Base-by-base conservation (phyloP, 169 alveolate genomes). In the Besnoitia besnoiti region DNA sequence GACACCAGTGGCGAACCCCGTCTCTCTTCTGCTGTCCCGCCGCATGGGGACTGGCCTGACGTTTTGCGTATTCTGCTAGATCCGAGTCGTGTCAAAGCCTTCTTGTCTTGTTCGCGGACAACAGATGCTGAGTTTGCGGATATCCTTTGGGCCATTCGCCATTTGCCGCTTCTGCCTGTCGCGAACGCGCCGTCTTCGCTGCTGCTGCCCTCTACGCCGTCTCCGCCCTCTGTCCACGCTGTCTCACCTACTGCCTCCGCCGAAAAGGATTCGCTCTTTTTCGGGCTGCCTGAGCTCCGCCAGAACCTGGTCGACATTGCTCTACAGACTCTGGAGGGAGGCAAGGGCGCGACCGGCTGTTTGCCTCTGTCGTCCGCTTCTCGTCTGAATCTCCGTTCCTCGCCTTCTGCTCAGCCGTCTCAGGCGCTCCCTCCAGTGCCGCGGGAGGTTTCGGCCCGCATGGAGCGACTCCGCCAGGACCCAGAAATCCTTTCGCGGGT, bases 111-210 rank as follows among this genome's bases (percentile, higher is more conserved):
- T 30, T 7, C 82, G 2, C 67, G 67, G 67, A 55, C 67, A 5
- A 35, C 82, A 1, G 82, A 73, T 73, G 82, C 46, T 5, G 82
- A 73, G 46, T 73, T 73, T 42, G 82, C 82, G 1, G 82, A 73
- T 42, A 27, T 73, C 46, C 82, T 73, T 19, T 73, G 82, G 82
- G 82, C 82, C 27, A 10, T n/a, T 73, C 82, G 82, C 46, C 82
- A 73, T n/a, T 37, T 73, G 39, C 82, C 82, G 47, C 82, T 73
- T 73, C 82, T 73, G 27, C 82, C 82, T 73, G 47, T 8, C 46
- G 16, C 82, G 10, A 19, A 33, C 39, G 7, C 79, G 7, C 79
- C 33, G 7, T 33, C 39, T 62, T 62, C 79, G 7, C 79, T 27
- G 12, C 39, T 27, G 7, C 14, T 8, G 39, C 19, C 33, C 33